Evolutionary conservation across 192 early-diverging fungal genomes (phyloP).

Genomic region (Backusella luteola): DNA sequence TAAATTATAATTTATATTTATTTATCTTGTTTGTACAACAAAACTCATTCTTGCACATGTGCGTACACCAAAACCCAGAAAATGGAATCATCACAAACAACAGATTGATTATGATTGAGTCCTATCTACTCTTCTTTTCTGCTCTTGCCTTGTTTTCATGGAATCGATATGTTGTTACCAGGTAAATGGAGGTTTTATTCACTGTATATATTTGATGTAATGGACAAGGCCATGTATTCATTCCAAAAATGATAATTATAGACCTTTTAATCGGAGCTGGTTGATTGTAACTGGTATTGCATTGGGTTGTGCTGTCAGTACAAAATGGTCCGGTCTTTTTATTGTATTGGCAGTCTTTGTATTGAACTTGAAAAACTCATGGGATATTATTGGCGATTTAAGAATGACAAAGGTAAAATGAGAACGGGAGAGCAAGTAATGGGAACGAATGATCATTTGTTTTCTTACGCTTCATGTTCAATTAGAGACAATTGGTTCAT

Average conservation of each 20-base stretch:
- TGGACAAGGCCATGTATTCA: neutral
- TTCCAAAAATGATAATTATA: constrained; percentile 15
- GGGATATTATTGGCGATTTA: constrained; percentile 78
- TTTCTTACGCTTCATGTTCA: neutral
- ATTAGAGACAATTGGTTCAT: constrained; percentile 14
- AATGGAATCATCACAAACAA: constrained; percentile 86
- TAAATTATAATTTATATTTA: constrained; percentile 32
- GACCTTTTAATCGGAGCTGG: constrained; percentile 71
- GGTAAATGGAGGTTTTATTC: neutral
- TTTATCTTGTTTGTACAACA: neutral
- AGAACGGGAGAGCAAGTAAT: neutral
- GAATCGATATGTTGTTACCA: constrained; percentile 76
- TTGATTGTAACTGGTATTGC: constrained; percentile 79
- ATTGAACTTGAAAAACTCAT: constrained; percentile 82
- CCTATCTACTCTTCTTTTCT: constrained; percentile 87
- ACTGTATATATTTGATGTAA: neutral
- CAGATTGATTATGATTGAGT: constrained; percentile 86
- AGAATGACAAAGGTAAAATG: constrained; percentile 41
- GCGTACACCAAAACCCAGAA: constrained; percentile 48
- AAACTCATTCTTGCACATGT: neutral
- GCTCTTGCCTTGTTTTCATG: constrained; percentile 77
- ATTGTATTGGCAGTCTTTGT: constrained; percentile 82
- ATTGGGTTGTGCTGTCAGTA: constrained; percentile 69
- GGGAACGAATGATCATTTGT: neutral
- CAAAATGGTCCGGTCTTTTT: constrained; percentile 96